Evolutionary conservation across 2,329 filamentous ascomycete species (phyloP), one percentile per base, ranked within the genome.

Genomic region (Monilinia aucupariae): DNA sequence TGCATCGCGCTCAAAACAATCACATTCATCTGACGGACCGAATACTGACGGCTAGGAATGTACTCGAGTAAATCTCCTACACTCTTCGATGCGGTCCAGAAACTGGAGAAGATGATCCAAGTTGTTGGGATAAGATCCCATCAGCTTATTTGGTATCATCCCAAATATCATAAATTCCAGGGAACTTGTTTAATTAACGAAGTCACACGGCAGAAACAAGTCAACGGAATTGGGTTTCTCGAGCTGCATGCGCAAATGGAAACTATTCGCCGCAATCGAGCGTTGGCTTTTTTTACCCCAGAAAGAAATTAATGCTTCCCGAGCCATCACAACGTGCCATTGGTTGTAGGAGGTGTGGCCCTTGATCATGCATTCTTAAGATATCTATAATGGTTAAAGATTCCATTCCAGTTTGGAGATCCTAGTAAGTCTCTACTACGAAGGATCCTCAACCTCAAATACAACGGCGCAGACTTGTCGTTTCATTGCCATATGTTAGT

Each of bases 81-180:
- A 37, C 13, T 8, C 12, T 25, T 47, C 20, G 22, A 47, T 34
- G 45, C n/a, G 39, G 27, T 41, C 27, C 41, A 47, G 39, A 2
- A 34, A 34, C 17, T 47, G 54, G 47, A 47, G 54, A 47, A 32
- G 27, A 47, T 34, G 54, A 25, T 56, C 54, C 54, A 56, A 47
- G 54, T 56, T 56, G 54, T 56, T 47, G 54, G 54, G 54, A 56
- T 56, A 41, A 56, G 54, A 56, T 56, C 41, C 41, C 10, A 47
- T 56, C 54, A 47, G 13, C 54, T 45, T 20, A 56, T 47, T 47
- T 56, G 54, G 34, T 56, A 56, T 47, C 17, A 34, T 8, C 17
- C 30, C 3, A 47, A 34, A 47, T 47, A 56, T 47, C 27, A 47
- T 9, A 8, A 56, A 20, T 34, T 37, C 54, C 30, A 47, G 34